Evolutionary conservation across 1,139 yeast species (phyloP), one percentile per base, ranked within the genome.

Genomic region (Sugiyamaella grinbergsii): DNA sequence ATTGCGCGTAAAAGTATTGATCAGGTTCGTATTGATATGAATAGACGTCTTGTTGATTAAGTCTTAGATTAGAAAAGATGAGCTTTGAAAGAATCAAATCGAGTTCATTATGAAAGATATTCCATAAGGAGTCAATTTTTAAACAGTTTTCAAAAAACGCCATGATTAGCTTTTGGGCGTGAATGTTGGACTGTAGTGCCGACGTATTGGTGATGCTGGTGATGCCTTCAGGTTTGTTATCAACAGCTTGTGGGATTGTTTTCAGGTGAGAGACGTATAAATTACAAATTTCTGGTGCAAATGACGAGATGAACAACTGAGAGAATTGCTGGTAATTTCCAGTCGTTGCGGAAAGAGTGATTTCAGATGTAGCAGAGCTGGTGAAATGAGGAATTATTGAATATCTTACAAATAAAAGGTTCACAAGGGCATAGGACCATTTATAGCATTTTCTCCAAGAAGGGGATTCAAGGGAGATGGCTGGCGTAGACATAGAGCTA

Each of bases 361-460:
- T 33, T 18, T 20, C 36, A 10, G 44, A 31, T 10, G 39, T 22
- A 6, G 24, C n/a, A n/a, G 20, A 3, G 22, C 20, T 38, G 18
- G 42, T 39, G 38, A 31, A 28, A 28, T 31, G 32, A 22, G 47
- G 53, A 23, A 42, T 26, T 10, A 49, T 24, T 3, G 55, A 45
- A 20, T 56, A 49, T 28, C 53, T 43, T 4, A 55, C 29, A 38
- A 54, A 52, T 15, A 57, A 33, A 22, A 41, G 36, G 37, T 57
- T 55, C 32, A 55, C 45, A 26, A 51, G 50, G 28, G 37, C 44
- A 33, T 53, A 34, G 11, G 58, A 43, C 60, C 60, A 57, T 45
- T 57, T 57, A 7, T 50, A 31, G 40, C 58, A 55, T 42, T 55
- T 56, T 13, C 28, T 33, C 55, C 54, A 51, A 10, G 24, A 23